phyloP scores from a whole-genome alignment of 2,329 filamentous ascomycete species.

The Claviceps quebecensis region DNA sequence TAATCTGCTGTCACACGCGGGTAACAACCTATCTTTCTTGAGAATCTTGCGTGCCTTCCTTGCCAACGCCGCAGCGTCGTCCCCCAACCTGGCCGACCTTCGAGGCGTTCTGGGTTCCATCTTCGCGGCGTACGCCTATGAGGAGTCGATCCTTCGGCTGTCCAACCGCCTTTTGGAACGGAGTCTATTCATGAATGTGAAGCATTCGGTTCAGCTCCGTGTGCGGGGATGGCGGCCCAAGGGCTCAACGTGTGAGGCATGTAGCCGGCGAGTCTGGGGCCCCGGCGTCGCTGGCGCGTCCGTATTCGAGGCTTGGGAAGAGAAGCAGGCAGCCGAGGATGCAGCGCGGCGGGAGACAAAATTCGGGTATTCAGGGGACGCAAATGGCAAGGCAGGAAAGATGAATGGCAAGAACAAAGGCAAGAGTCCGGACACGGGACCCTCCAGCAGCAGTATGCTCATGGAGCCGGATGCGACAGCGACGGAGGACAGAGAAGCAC shows the following conservation, averaged over 20 bases:
- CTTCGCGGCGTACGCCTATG: conserved; percentile 90
- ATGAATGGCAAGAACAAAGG: conserved; percentile 28
- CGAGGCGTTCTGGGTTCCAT: conserved; percentile 76
- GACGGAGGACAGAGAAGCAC: conserved; percentile 23
- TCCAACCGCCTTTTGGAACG: conserved; percentile 79
- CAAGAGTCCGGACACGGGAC: conserved; percentile 25
- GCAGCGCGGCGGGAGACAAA: conserved; percentile 30
- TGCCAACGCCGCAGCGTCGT: conserved; percentile 63
- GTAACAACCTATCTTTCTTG: conserved; percentile 64
- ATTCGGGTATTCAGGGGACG: conserved; percentile 20
- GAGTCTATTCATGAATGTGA: conserved; percentile 74
- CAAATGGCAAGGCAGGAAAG: conserved; percentile 22
- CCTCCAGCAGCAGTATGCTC: conserved; percentile 30
- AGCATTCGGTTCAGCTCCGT: conserved; percentile 57
- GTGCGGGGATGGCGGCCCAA: conserved; percentile 81
- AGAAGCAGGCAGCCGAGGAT: conserved; percentile 36
- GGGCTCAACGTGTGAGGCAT: conserved; percentile 78
- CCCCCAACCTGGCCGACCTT: conserved; percentile 76
- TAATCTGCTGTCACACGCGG: conserved; percentile 22
- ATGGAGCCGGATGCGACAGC: conserved; percentile 16
- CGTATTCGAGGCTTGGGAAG: conserved; percentile 74
- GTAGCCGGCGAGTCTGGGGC: conserved; percentile 73
- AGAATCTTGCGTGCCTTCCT: conserved; percentile 83
- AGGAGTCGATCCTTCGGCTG: conserved; percentile 74
- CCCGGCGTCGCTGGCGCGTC: conserved; percentile 59